phyloP scores from a whole-genome alignment of 352 stramenopile genomes.

The Pythium rishiriense region DNA sequence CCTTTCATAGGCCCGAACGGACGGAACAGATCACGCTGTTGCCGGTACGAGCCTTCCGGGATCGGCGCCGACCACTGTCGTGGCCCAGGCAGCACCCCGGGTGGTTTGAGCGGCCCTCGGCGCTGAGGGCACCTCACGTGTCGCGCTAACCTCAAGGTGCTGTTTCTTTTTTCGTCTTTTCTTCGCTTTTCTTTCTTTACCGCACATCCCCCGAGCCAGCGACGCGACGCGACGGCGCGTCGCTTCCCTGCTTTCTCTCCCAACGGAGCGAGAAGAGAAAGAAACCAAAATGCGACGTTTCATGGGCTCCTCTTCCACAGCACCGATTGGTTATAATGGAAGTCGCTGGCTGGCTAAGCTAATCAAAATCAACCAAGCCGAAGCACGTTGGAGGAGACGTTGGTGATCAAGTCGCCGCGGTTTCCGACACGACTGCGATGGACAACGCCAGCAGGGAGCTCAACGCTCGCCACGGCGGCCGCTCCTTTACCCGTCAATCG shows the following conservation, averaged over 20 bases:
- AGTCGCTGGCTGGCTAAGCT: neutral
- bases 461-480: neutral
- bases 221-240: conserved; percentile 9
- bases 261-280: neutral
- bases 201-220: conserved; percentile 5
- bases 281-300: conserved; percentile 7
- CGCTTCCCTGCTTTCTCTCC: conserved; percentile 19
- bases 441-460: conserved; percentile 13
- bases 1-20: conserved; percentile 18
- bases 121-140: no score
- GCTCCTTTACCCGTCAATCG: neutral
- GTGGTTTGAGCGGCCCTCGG: no score
- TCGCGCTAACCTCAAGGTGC: no score
- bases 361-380: conserved; percentile 1
- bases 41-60: conserved; percentile 14
- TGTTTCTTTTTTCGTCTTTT: conserved; percentile 6
- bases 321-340: conserved; percentile 7
- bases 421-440: neutral
- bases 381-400: conserved; percentile 21
- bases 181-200: conserved; percentile 32
- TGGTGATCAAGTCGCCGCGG: conserved; percentile 1
- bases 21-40: conserved; percentile 12
- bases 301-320: neutral
- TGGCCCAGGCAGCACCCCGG: no score
- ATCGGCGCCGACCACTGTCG: conserved; percentile 13